phyloP scores from a whole-genome alignment of 1,284 basidiomycete genomes.

The Acaromyces ingoldii region DNA sequence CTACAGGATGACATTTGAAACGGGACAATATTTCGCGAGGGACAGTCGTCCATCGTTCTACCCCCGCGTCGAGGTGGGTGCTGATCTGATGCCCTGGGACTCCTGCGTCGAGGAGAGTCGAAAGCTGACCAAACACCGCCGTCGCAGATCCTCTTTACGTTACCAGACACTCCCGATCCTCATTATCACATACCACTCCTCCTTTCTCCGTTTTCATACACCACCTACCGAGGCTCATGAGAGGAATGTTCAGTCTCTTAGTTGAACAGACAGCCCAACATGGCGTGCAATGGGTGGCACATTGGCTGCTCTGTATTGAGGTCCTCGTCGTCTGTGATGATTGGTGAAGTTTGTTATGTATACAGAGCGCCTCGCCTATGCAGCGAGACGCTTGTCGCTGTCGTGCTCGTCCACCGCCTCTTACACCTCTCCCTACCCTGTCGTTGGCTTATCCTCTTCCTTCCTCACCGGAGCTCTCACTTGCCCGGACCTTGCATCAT shows the following conservation, averaged over 20 bases:
- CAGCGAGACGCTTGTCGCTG: no score
- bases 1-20: slow-evolving; percentile 81
- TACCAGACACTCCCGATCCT: slow-evolving; percentile 24
- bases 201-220: slow-evolving; percentile 85
- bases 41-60: slow-evolving; percentile 69
- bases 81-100: no score
- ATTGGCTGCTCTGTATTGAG: no score
- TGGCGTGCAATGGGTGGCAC: no score
- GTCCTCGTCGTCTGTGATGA: no score
- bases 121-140: not conserved
- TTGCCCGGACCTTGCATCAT: slow-evolving; percentile 8
- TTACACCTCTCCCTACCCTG: no score
- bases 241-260: no score
- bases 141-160: slow-evolving; percentile 34
- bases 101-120: slow-evolving; percentile 70
- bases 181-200: slow-evolving; percentile 88
- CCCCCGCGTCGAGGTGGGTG: slow-evolving; percentile 73
- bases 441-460: no score
- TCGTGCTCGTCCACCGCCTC: no score
- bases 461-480: not conserved
- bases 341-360: no score
- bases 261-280: no score
- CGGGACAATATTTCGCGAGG: slow-evolving; percentile 71
- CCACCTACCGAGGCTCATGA: slow-evolving; percentile 72
- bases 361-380: no score